Percentiles rank a stretch among this genome's conserved stretches.
Conservation (phyloP, 768 basidiomycete genomes). For the Suillus brevipes region DNA sequence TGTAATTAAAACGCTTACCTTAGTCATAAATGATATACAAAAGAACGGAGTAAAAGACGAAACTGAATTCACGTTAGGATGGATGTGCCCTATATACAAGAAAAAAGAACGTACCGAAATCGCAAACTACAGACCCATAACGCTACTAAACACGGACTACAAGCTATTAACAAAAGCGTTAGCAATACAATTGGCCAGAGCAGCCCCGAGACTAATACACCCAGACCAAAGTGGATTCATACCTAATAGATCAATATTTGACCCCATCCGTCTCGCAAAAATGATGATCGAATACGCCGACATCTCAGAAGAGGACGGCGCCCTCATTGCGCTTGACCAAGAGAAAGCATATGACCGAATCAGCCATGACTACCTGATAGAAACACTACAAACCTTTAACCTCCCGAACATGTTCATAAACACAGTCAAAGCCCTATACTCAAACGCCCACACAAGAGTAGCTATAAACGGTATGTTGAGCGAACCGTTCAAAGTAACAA, state of each 20-base stretch:
- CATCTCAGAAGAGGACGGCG: conserved; percentile 23
- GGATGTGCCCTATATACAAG: conserved; percentile 42
- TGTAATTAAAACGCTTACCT: conserved; percentile 9
- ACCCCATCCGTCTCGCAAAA: conserved; percentile 33
- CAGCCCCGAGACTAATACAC: conserved; percentile 26
- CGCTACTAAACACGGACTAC: conserved; percentile 36
- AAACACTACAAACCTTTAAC: conserved; percentile 21
- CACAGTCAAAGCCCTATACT: conserved; percentile 28
- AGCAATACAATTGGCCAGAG: conserved; percentile 19
- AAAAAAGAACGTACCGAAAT: conserved; percentile 36
- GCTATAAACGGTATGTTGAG: conserved; percentile 36
- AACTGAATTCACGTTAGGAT: conserved; percentile 18
- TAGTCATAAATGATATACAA: too few relatives aligned
- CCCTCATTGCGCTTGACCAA: conserved; percentile 36
- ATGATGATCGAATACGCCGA: conserved; percentile 27
- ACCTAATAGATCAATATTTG: conserved; percentile 28
- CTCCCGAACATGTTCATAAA: conserved; percentile 31
- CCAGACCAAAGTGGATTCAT: conserved; percentile 42
- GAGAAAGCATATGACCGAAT: conserved; percentile 44
- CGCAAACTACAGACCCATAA: conserved; percentile 40
- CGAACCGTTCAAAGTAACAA: neutral
- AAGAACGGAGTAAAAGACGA: too few relatives aligned
- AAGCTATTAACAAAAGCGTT: conserved; percentile 32
- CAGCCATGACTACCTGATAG: conserved; percentile 32
- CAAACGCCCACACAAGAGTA: conserved; percentile 27